Evolutionary conservation across 768 basidiomycete species (phyloP).

Genomic region (Rhodosporidiobolus odoratus): DNA sequence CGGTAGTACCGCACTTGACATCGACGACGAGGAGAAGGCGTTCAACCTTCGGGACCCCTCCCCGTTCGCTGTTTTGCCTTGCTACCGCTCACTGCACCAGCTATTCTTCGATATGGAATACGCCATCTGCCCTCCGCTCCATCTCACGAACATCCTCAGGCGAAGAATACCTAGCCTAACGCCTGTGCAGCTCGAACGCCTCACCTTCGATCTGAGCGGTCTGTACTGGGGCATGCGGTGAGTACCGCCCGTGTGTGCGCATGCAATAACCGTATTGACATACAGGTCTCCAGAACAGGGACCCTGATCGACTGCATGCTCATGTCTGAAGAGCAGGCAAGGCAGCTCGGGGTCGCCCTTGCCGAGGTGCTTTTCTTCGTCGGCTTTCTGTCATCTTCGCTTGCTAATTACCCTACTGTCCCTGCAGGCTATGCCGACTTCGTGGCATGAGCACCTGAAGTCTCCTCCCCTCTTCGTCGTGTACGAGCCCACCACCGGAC

Average conservation of each 20-base stretch:
- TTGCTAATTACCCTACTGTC: neutral
- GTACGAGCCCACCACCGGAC: neutral
- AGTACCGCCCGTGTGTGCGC: neutral
- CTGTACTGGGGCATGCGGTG: slow-evolving; percentile 5
- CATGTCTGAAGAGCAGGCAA: neutral
- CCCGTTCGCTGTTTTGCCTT: too few species aligned
- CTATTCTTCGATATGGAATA: neutral
- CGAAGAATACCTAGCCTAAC: neutral
- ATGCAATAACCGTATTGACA: too few species aligned
- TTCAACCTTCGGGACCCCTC: neutral
- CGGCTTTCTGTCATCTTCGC: neutral
- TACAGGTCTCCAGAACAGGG: neutral
- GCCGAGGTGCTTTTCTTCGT: neutral
- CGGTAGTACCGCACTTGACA: neutral
- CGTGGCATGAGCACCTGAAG: too few species aligned
- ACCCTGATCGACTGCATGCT: slow-evolving; percentile 5
- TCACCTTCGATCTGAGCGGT: neutral
- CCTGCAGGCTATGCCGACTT: neutral
- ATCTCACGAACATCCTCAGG: neutral
- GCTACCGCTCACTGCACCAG: too few species aligned
- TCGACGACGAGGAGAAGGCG: neutral
- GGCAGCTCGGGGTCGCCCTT: neutral
- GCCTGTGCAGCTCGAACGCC: neutral
- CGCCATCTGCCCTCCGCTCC: neutral
- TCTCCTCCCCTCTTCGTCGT: neutral